Percentiles rank a stretch among this genome's conserved stretches.
phyloP scores from a whole-genome alignment of 2,329 filamentous ascomycete genomes.

The Xylaria sp. region DNA sequence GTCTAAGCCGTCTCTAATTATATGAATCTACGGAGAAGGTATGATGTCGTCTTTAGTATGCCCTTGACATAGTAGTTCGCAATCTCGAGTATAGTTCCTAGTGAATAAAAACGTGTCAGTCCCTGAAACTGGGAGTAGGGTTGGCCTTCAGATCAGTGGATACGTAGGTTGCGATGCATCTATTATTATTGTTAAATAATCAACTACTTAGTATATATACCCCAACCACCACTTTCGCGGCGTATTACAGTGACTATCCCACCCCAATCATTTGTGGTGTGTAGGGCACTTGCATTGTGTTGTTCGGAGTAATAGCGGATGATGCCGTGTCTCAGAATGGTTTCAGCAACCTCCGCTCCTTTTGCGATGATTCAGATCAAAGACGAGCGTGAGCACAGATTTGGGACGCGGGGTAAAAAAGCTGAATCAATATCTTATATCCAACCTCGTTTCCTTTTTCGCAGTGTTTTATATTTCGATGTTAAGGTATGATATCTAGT shows the following conservation, averaged over 20 bases:
- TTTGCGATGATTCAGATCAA: constrained; percentile 33
- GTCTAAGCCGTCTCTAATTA: not conserved
- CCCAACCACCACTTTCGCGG: not conserved
- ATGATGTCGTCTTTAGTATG: not conserved
- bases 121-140: not conserved
- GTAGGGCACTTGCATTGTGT: not conserved
- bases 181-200: not conserved
- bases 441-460: not conserved
- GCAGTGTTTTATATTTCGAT: not conserved
- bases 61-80: not conserved
- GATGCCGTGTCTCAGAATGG: constrained; percentile 39
- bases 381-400: constrained; percentile 1
- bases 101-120: not conserved
- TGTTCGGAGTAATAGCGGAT: constrained; percentile 11
- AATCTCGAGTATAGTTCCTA: not conserved
- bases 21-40: not conserved
- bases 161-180: not conserved
- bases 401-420: constrained; percentile 12
- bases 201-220: not conserved
- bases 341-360: constrained; percentile 36
- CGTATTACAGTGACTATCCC: not conserved
- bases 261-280: not conserved
- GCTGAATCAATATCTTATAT: constrained; percentile 1
- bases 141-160: not conserved
- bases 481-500: not conserved